Evolutionary conservation across 345 rosid species (phyloP), one percentile per base, ranked within the genome.

Genomic region (Aquilaria sinensis): DNA sequence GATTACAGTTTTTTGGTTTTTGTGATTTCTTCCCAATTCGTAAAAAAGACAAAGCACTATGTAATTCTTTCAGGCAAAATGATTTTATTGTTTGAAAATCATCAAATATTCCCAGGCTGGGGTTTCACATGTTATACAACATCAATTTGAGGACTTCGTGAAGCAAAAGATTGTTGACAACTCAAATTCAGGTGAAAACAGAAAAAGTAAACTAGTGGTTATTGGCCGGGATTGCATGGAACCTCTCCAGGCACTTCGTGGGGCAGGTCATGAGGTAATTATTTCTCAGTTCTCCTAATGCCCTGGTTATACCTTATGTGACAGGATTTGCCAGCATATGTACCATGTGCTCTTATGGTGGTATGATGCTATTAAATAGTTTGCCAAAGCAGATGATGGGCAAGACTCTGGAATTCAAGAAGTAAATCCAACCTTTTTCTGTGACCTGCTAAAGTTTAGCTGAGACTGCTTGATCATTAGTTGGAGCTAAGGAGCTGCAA

Each of bases 221-320:
- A 84, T 90, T 62, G 87, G 92, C 73, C 97, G 86, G 77, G 85
- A 85, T 73, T 82, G 88, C 62, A 64, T 90, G 43, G 99, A 94
- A 77, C 99, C 99, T n/a, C 95, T 94, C 51, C 80, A 86, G 83
- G 96, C 97, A 34, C 96, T 90, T 58, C 88, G 90, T 55, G 79
- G 58, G 68, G 82, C 76, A 68, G 81, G 85, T 56, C 81, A 70
- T 43, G 93, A 90, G 95, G 97, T 86, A 80, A 58, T 48, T 57
- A 52, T 45, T 53, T 53, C 23, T 45, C 29, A 23, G 23, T 58
- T 32, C 49, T 14, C 13, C n/a, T 43, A 12, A 54, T 2, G 12
- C 23, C 16, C 15, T 15, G 2, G 41, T 31, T 13, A 50, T 52
- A 51, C 52, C 13, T 31, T 31, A 3, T 56, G 46, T 56, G 34